Evolutionary conservation across 2,329 filamentous ascomycete genomes (phyloP), one percentile per base, ranked within the genome.

Genomic region (Botrytis tulipae): DNA sequence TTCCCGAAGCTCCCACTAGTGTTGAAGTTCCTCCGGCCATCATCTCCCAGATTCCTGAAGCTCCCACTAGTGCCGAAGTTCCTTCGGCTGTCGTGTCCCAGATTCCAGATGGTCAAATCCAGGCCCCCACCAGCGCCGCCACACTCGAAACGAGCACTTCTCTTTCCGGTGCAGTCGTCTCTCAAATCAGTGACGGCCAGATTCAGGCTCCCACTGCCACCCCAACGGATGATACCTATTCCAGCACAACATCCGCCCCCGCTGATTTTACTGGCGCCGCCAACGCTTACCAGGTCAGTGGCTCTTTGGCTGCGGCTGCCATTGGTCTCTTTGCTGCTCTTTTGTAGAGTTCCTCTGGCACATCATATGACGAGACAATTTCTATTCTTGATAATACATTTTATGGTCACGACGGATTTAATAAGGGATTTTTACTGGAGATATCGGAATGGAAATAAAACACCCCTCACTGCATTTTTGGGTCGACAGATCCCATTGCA

Each of bases 111-210:
- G 81, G 81, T 32, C 81, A 82, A 73, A 73, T 80, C 25, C 79
- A 76, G 54, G 71, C 65, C 76, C 80, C 73, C 22, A 70, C 69
- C 32, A 69, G 46, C n/a, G 35, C n/a, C 10, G n/a, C 37, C 48
- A 66, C 57, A 40, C 29, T 51, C 20, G n/a, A 44, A 51, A 54
- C 35, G 3, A 42, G 48, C 57, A 62, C 68, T 63, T 70, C 68
- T 37, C 29, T 48, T 62, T 22, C 54, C 4, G 42, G 20, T 63
- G 20, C 68, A 70, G 54, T 46, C 29, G 46, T 80, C 46, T 76
- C 75, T 59, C 80, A 82, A 69, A 78, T 80, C 68, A 44, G 73
- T 18, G 81, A 82, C 74, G 81, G 80, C 32, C 81, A 82, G 72
- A 74, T 79, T 37, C 79, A 81, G 71, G 76, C 76, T 40, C 57